These are phyloP conservation scores for Marchantia paleacea DNA, from an alignment of 225 moss, liverwort and hornwort genomes.

Conservation along the genomic window DNA sequence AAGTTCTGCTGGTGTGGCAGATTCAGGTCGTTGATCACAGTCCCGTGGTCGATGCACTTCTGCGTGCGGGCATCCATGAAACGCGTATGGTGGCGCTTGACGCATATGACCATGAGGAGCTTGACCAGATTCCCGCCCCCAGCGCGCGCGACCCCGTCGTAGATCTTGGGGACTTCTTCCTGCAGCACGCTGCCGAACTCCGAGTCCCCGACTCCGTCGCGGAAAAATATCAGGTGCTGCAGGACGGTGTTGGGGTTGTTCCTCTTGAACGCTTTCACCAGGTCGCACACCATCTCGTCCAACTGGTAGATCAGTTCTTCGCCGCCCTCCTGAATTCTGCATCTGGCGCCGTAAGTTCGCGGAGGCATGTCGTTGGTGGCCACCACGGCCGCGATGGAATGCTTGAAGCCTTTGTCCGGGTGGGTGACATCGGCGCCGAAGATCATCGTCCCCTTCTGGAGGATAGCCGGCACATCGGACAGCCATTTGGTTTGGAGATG, in stretches of 20 bases:
- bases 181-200: not conserved
- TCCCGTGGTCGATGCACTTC: not conserved
- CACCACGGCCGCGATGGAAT: conserved; percentile 3
- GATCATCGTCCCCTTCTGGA: conserved; percentile 13
- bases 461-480: too few species aligned
- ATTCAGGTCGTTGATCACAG: conserved; percentile 1
- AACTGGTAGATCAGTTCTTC: not conserved
- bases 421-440: conserved; percentile 16
- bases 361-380: conserved; percentile 8
- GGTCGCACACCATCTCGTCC: not conserved
- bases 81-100: conserved; percentile 9
- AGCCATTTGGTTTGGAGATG: not conserved
- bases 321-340: not conserved
- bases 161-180: not conserved
- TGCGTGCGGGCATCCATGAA: not conserved
- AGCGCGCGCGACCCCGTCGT: not conserved
- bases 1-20: conserved; percentile 1
- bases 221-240: not conserved
- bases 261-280: not conserved
- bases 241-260: not conserved
- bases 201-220: not conserved
- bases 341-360: not conserved
- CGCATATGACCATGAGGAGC: not conserved
- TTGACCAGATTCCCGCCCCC: not conserved
- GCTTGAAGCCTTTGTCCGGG: not conserved